These are phyloP conservation scores for Triticum aestivum DNA, from an alignment of 176 grass and related monocot genomes.

Conservation along the genomic window DNA sequence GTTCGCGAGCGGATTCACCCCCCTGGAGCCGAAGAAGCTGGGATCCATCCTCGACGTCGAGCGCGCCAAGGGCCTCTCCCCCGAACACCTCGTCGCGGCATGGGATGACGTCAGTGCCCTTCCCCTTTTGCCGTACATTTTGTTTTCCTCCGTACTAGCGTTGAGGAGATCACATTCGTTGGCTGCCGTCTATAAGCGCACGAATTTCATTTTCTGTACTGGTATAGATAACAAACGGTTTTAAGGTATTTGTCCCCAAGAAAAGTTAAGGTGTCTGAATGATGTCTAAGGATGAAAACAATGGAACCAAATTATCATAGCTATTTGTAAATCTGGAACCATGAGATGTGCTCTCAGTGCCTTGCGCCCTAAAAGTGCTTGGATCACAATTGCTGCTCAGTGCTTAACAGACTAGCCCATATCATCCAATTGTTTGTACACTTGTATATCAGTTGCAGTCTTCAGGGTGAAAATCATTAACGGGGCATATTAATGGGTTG, in stretches of 20 bases:
- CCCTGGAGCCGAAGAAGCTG: constrained; percentile 57
- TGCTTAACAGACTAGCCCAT: background rate
- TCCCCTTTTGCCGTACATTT: background rate
- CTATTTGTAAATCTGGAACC: background rate
- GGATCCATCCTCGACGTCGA: constrained; percentile 82
- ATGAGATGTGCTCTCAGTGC: background rate
- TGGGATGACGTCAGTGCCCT: constrained; percentile 72
- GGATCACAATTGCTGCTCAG: background rate
- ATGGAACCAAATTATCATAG: background rate
- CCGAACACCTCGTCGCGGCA: constrained; percentile 75
- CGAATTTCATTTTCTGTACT: background rate
- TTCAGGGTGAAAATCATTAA: background rate
- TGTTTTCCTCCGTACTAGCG: background rate
- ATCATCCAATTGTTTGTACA: background rate
- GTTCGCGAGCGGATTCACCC: constrained; percentile 82
- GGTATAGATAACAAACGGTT: background rate
- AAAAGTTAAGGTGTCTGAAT: background rate
- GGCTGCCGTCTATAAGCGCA: background rate
- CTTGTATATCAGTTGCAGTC: background rate
- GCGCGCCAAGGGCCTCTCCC: constrained; percentile 58
- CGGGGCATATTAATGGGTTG: background rate
- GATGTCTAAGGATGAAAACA: background rate
- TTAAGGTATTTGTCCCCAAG: background rate
- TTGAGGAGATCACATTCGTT: background rate
- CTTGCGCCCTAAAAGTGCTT: background rate